Conservation (phyloP, 805 yeast species). For the Pichia insulana region DNA sequence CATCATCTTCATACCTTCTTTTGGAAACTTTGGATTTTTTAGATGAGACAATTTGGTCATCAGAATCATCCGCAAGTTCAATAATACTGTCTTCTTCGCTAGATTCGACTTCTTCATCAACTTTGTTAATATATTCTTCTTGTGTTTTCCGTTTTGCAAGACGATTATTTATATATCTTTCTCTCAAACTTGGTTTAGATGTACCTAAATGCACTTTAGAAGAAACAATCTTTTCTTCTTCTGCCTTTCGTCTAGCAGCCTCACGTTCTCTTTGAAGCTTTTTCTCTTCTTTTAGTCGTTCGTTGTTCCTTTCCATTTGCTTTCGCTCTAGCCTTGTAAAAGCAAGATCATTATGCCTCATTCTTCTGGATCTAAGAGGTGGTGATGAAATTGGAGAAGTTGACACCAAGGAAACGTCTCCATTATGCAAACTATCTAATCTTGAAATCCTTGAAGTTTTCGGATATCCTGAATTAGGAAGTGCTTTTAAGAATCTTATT, state of each 20-base stretch:
- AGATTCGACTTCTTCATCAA: constrained; percentile 2
- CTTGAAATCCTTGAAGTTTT: not conserved
- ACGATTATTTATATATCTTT: constrained; percentile 15
- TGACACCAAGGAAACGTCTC: constrained; percentile 10
- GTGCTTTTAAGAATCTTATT: constrained; percentile 18
- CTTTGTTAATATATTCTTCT: constrained; percentile 4
- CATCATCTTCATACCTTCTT: constrained; percentile 42
- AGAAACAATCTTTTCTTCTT: constrained; percentile 18
- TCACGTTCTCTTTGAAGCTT: not conserved
- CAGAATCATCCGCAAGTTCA: constrained; percentile 7
- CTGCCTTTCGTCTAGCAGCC: constrained; percentile 11
- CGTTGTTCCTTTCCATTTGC: not conserved
- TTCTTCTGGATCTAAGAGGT: constrained; percentile 8
- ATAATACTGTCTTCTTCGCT: not conserved
- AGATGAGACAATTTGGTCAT: constrained; percentile 5
- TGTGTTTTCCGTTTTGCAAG: constrained; percentile 1
- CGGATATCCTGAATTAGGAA: constrained; percentile 12
- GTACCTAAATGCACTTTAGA: constrained; percentile 20
- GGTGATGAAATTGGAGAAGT: constrained; percentile 8
- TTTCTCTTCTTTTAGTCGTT: no score
- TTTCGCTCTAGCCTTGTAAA: not conserved
- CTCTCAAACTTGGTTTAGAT: constrained; percentile 16
- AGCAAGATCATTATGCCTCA: constrained; percentile 7
- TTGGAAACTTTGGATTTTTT: not conserved
- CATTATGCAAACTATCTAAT: constrained; percentile 8